Evolutionary conservation across 306 rosid genomes (phyloP), one percentile per base, ranked within the genome.

Genomic region (Hippophae rhamnoides): DNA sequence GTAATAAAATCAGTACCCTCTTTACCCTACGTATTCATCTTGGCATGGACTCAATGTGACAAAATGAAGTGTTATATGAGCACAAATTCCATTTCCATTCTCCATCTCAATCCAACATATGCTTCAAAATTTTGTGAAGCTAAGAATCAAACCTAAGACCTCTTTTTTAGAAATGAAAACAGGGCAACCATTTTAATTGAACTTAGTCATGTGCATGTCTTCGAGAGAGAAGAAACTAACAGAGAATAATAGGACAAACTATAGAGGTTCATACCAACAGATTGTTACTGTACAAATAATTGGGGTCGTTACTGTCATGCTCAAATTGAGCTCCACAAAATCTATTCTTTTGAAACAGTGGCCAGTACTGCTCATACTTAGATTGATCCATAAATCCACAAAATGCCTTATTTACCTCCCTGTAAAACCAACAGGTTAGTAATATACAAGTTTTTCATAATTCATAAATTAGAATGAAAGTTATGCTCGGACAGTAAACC

Each of bases 331-430:
- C 51, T 66, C 62, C 56, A 14, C 67, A 68, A 58, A 54, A 66
- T 47, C 65, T 82, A 27, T 68, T 74, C 63, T 75, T 76, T 56
- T 2, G 67, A 59, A 78, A 67, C 48, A 72, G 74, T 52, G 73
- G 74, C 66, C 67, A 62, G 67, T 72, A 67, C 42, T 52, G 76
- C 56, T 66, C 66, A 72, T 62, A 61, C 43, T 76, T 81, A 41
- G 74, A 72, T 60, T 73, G 84, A 67, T 70, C 57, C 45, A 79
- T 69, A 75, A 90, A 87, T 65, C 96, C 98, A 72, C 96, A 85
- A 66, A 90, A 87, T 31, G 98, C 95, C 76, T 90, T 90, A 51
- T 87, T 87, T 62, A 68, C 73, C 81, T 90, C 98, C 76, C 98
- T 90, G 81, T 76, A 53, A 69, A 68, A 70, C 47, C 69, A 77